Percentiles rank a stretch among this genome's conserved stretches.
Conservation (phyloP, 148 eudicot genomes). For the Rheum nobile region DNA sequence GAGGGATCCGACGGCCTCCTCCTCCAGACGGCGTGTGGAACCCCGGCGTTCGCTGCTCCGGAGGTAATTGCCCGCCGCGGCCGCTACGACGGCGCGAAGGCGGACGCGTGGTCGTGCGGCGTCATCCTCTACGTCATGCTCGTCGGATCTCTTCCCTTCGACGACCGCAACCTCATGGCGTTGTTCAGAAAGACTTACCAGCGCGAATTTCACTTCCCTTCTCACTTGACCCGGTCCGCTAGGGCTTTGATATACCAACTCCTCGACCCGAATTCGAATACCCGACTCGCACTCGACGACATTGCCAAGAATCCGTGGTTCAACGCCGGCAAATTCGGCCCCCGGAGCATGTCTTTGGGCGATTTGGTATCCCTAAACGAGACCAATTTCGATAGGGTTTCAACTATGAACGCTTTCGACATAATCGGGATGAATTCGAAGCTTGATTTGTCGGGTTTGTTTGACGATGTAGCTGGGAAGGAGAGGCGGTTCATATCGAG, state of each 20-base stretch:
- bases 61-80: slow-evolving; percentile 1
- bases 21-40: not conserved
- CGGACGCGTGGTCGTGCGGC: slow-evolving; percentile 4
- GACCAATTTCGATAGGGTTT: not conserved
- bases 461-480: not conserved
- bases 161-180: not conserved
- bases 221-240: not conserved
- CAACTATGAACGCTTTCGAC: not conserved
- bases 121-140: not conserved
- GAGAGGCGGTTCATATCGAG: not conserved
- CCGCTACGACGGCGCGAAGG: not conserved
- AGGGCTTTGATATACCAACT: not conserved
- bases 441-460: not conserved
- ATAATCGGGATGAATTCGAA: slow-evolving; percentile 2
- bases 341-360: not conserved
- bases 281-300: not conserved
- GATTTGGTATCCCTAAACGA: not conserved
- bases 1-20: not conserved
- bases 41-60: not conserved
- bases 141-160: not conserved
- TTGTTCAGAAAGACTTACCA: not conserved
- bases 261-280: not conserved
- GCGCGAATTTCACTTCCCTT: not conserved
- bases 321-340: not conserved
- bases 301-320: not conserved